These are phyloP conservation scores for Leccinum incarnatum DNA, from an alignment of 768 basidiomycete species.

Conservation along the genomic window DNA sequence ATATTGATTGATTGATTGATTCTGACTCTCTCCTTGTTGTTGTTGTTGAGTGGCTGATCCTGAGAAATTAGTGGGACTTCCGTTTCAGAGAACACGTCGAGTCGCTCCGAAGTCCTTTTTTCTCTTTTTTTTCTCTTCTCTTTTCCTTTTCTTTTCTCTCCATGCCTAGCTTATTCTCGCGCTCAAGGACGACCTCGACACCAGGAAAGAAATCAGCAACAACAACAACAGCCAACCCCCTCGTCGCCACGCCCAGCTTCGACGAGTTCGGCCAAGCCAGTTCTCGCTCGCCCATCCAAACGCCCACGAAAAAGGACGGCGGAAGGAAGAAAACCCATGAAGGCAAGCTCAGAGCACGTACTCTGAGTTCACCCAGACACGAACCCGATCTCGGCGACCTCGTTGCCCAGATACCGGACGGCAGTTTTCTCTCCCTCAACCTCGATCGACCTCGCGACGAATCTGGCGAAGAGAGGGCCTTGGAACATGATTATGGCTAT, in stretches of 20 bases:
- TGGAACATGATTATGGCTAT: conserved; percentile 64
- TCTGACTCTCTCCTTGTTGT: too few relatives aligned
- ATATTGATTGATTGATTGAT: not conserved
- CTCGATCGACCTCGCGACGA: conserved; percentile 47
- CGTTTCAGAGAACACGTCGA: conserved; percentile 13
- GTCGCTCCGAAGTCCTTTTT: conserved; percentile 8
- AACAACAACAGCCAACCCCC: conserved; percentile 3
- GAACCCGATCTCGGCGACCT: conserved; percentile 33
- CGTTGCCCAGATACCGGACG: conserved; percentile 45
- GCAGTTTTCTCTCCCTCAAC: conserved; percentile 51
- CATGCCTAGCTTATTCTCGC: conserved; percentile 78
- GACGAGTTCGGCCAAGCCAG: conserved; percentile 69
- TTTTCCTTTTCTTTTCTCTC: conserved; percentile 20
- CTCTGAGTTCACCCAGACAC: conserved; percentile 38
- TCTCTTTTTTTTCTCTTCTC: conserved; percentile 1
- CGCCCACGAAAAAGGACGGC: conserved; percentile 47
- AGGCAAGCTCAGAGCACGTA: conserved; percentile 37
- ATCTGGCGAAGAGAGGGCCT: conserved; percentile 37
- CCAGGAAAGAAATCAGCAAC: conserved; percentile 39
- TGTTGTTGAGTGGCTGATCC: conserved; percentile 15
- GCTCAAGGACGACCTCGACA: conserved; percentile 60
- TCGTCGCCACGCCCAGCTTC: conserved; percentile 21
- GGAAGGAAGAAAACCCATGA: conserved; percentile 44
- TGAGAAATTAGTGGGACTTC: conserved; percentile 29
- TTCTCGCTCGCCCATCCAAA: conserved; percentile 19